These are phyloP conservation scores for Solanum appendiculatum DNA, from an alignment of 257 asterid species.

Conservation along the genomic window DNA sequence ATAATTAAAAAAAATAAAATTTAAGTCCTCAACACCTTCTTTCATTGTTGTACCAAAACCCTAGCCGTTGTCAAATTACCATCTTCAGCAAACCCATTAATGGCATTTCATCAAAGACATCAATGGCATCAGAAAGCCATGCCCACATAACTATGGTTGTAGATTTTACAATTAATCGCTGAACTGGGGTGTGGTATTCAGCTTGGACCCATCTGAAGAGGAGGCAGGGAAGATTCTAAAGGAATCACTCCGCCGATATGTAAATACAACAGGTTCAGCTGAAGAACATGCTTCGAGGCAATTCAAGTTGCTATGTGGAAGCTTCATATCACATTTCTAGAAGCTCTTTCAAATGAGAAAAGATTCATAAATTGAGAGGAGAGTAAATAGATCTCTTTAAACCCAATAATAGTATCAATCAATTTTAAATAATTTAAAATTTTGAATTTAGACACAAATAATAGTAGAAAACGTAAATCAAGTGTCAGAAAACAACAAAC, in stretches of 20 bases:
- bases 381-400: no score
- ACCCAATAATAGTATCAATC: neutral
- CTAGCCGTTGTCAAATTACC: no score
- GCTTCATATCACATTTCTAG: neutral
- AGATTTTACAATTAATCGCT: neutral
- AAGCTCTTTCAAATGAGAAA: slow-evolving; percentile 3
- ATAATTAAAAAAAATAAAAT: no score
- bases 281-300: neutral
- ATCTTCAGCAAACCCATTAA: no score
- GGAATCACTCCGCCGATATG: neutral
- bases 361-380: neutral
- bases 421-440: no score
- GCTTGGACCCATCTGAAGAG: neutral
- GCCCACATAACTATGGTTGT: no score
- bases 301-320: neutral
- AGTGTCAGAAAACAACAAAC: neutral
- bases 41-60: no score
- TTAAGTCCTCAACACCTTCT: no score
- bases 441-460: neutral
- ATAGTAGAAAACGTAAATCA: neutral
- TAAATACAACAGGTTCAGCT: neutral
- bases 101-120: no score
- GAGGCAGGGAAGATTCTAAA: neutral
- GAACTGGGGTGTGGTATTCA: neutral
- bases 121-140: no score